A percentile compares a stretch with the other conserved stretches of the same genome.
Evolutionary conservation across 2,329 filamentous ascomycete species (phyloP).

Genomic region (Phialophora verrucosa): DNA sequence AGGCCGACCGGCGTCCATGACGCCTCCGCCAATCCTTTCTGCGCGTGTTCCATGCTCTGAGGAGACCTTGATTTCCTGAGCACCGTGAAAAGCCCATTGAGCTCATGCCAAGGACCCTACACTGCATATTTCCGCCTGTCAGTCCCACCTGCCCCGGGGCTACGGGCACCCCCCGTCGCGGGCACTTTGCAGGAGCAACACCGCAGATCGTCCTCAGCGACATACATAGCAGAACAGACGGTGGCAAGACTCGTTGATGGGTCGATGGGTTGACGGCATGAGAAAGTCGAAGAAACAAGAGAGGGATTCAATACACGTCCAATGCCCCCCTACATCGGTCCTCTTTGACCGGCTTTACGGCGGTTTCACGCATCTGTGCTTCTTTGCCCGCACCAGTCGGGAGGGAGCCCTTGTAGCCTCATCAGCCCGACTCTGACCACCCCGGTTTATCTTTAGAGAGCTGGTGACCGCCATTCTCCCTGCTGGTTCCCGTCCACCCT

Average conservation of each 20-base stretch:
- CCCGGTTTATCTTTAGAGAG: slow-evolving; percentile 8
- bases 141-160: neutral
- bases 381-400: slow-evolving; percentile 7
- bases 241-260: neutral
- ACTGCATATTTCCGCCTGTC: neutral
- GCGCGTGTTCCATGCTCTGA: slow-evolving; percentile 15
- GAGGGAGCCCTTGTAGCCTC: neutral
- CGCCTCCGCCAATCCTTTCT: slow-evolving; percentile 23
- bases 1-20: neutral
- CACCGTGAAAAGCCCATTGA: neutral
- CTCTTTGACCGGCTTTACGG: neutral
- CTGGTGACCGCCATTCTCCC: slow-evolving; percentile 11
- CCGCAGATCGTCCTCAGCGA: neutral
- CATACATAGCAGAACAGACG: neutral
- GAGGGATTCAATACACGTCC: neutral
- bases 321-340: neutral
- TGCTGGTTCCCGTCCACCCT: slow-evolving; percentile 1
- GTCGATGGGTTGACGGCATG: neutral
- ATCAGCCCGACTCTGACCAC: slow-evolving; percentile 10
- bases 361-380: neutral
- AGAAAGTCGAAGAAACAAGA: neutral
- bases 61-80: neutral
- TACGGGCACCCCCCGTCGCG: neutral
- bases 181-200: neutral
- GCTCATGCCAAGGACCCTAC: slow-evolving; percentile 12